These are phyloP conservation scores for Termitomyces sp. DNA, from an alignment of 768 basidiomycete genomes.

Conservation along the genomic window DNA sequence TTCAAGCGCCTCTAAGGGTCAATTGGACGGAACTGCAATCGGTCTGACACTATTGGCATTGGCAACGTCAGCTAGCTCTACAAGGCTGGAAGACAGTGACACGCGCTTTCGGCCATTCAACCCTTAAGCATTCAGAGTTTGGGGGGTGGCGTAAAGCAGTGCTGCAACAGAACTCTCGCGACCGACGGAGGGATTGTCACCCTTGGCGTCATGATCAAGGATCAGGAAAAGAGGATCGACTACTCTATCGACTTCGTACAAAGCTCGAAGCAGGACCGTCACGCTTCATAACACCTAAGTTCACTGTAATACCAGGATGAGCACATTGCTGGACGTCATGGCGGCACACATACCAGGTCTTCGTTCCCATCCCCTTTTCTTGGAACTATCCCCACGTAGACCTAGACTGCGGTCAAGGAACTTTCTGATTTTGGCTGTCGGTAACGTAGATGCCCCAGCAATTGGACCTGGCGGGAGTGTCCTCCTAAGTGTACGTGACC, in stretches of 20 bases:
- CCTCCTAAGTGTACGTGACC: slow-evolving; percentile 51
- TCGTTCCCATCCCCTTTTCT: slow-evolving; percentile 51
- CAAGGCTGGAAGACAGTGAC: background rate
- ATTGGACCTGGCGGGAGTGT: slow-evolving; percentile 28
- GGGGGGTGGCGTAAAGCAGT: background rate
- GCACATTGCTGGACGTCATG: background rate
- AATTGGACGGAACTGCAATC: background rate
- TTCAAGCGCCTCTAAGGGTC: background rate
- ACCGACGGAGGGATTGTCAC: background rate
- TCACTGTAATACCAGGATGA: slow-evolving; percentile 28
- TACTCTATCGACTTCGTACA: slow-evolving; percentile 27
- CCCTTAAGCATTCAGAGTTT: background rate
- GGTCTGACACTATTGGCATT: background rate
- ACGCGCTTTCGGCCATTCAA: too few relatives aligned
- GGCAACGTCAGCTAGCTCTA: background rate
- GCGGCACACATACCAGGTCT: slow-evolving; percentile 41
- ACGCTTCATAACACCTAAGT: slow-evolving; percentile 50
- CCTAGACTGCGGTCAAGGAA: slow-evolving; percentile 51
- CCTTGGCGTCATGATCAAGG: too few relatives aligned
- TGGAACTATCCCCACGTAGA: slow-evolving; percentile 33
- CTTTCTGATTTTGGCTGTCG: slow-evolving; percentile 41
- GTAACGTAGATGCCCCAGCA: slow-evolving; percentile 36
- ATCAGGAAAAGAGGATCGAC: background rate
- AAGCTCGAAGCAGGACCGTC: slow-evolving; percentile 53
- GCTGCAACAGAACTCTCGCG: background rate